Conservation (phyloP, 257 asterid genomes). For the Ballota nigra region DNA sequence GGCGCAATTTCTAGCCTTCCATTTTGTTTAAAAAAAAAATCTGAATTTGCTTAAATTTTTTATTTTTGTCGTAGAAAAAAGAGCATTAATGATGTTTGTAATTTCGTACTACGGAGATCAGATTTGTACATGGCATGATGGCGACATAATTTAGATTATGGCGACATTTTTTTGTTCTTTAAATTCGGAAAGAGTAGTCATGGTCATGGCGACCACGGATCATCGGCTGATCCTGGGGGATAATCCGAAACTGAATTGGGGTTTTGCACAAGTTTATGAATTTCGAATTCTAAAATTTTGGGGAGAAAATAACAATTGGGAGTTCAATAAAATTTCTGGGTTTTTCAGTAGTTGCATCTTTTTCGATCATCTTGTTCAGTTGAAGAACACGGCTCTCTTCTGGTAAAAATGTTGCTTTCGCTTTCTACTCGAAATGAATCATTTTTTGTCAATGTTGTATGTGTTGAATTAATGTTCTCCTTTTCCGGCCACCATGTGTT, state of each 20-base stretch:
- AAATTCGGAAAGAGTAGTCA: conserved; percentile 2
- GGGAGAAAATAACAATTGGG: not conserved
- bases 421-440: not conserved
- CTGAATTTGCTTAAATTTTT: conserved; percentile 15
- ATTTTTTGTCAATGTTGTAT: not conserved
- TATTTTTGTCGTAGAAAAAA: conserved; percentile 26
- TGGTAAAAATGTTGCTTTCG: not conserved
- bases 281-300: not conserved
- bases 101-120: conserved; percentile 22
- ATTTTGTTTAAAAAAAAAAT: not conserved
- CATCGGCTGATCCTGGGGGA: not conserved
- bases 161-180: conserved; percentile 12
- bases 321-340: not conserved
- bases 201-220: not conserved
- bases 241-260: not conserved
- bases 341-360: conserved; percentile 6
- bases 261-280: conserved; percentile 3
- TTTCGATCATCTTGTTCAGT: conserved; percentile 6
- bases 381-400: not conserved
- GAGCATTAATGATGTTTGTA: not conserved
- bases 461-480: not conserved
- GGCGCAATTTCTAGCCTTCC: conserved; percentile 19
- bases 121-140: conserved; percentile 12
- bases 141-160: not conserved
- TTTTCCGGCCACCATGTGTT: not conserved